Evolutionary conservation across 805 yeast species (phyloP), one percentile per base, ranked within the genome.

Genomic region (Spathaspora passalidarum): DNA sequence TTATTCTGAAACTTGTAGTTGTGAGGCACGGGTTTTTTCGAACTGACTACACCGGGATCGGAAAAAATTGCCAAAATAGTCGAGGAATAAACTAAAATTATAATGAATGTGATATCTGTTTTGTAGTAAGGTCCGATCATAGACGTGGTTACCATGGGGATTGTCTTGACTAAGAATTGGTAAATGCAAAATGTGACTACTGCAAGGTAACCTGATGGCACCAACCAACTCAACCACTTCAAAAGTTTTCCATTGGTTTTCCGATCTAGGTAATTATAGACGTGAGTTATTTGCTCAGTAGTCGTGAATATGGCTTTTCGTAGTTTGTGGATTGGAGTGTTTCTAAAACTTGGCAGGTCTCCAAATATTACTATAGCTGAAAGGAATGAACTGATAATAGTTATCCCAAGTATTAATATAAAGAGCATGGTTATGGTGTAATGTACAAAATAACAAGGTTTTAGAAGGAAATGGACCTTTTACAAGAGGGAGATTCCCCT

Each of bases 311-410:
- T 38, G 16, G 11, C 6, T 20, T 13, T 16, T 26, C 66, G 54
- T 17, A 56, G 36, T 20, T 44, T 55, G 32, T 68, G 66, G 14
- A 76, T 40, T 5, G 55, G 42, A 0, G 80, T 66, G 32, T 65
- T 63, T 38, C 73, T 52, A 23, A 62, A 58, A 4, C 57, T 51
- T 2, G 82, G 82, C 20, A 73, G 62, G 51, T 78, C 79, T 0
- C 82, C 82, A 53, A 79, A 75, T 10, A 79, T 56, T 5, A 72
- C 51, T 0, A 74, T 42, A n/a, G 60, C 49, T 7, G 68, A 49
- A 4, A 63, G 25, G 10, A 48, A 22, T 2, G 53, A 39, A 11
- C 51, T 50, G 19, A 52, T 17, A 13, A 49, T 20, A 17, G 47
- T 36, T 9, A 44, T 1, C 8, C 38, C 47, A 25, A 47, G 20